These are phyloP conservation scores for Tolypocladium tundrense DNA, from an alignment of 2,329 filamentous ascomycete species.

Conservation along the genomic window DNA sequence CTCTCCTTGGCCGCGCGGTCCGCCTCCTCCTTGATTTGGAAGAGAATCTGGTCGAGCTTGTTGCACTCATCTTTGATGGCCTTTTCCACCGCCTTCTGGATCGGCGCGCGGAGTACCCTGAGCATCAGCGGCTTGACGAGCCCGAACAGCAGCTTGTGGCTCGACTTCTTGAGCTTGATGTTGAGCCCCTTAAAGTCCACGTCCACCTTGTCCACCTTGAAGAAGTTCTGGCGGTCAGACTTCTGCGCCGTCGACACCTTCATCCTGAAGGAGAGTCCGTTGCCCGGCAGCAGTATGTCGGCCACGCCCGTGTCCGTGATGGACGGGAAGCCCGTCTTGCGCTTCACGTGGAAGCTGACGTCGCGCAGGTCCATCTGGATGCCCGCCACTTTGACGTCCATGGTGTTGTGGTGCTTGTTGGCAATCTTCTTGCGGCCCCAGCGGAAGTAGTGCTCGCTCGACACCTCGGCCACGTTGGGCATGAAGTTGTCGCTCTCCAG, in stretches of 20 bases:
- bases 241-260: conserved; percentile 74
- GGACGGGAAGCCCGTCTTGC: conserved; percentile 85
- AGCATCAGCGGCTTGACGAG: conserved; percentile 82
- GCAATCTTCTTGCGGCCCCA: conserved; percentile 84
- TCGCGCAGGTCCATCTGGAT: conserved; percentile 88
- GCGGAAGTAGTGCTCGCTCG: conserved; percentile 87
- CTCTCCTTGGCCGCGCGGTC: conserved; percentile 56
- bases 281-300: conserved; percentile 78
- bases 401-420: conserved; percentile 73
- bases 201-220: conserved; percentile 86
- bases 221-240: conserved; percentile 69
- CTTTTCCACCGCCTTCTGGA: conserved; percentile 84
- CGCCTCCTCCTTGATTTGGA: conserved; percentile 73
- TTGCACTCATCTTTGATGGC: conserved; percentile 75
- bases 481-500: conserved; percentile 95
- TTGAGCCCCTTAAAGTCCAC: conserved; percentile 73
- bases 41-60: conserved; percentile 63
- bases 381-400: conserved; percentile 75
- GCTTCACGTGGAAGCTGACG: conserved; percentile 90
- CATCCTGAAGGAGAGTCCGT: conserved; percentile 86
- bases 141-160: conserved; percentile 82
- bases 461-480: conserved; percentile 82
- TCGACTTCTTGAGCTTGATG: conserved; percentile 89
- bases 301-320: conserved; percentile 80
- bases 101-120: conserved; percentile 69